Conservation (phyloP, 2,329 filamentous ascomycete genomes). For the Cadophora sp. region DNA sequence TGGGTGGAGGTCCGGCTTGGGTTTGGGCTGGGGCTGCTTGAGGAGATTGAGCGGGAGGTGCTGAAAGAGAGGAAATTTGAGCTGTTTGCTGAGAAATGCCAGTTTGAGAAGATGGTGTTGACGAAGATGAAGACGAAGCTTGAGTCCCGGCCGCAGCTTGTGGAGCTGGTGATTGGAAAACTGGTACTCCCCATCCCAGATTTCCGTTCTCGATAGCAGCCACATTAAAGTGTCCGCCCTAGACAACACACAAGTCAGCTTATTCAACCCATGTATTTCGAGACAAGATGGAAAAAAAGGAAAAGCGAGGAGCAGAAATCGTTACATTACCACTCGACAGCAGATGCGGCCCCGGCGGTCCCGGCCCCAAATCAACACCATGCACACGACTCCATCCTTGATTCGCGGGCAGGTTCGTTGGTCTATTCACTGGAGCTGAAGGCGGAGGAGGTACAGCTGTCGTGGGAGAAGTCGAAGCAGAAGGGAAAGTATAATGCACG, state of each 20-base stretch:
- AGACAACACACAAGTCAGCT: too few relatives aligned
- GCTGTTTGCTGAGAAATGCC: neutral
- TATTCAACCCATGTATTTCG: too few relatives aligned
- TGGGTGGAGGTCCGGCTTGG: neutral
- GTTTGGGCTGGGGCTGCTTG: too few relatives aligned
- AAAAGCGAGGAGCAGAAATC: neutral
- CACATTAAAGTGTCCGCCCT: neutral
- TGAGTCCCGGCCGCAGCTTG: too few relatives aligned
- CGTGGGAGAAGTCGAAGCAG: neutral
- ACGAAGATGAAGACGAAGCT: neutral
- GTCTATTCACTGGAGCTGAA: neutral
- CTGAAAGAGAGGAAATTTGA: neutral
- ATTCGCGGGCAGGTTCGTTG: neutral
- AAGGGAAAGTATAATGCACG: constrained; percentile 9
- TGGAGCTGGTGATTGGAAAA: neutral
- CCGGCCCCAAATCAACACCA: constrained; percentile 17
- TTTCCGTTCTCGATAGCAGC: neutral
- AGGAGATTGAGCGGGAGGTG: neutral
- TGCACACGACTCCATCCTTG: constrained; percentile 20
- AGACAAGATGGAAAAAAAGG: neutral
- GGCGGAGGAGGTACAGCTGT: too few relatives aligned
- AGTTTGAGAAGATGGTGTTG: neutral
- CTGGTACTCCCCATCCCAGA: neutral
- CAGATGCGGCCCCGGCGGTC: constrained; percentile 16
- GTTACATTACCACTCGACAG: constrained; percentile 11